Base-by-base conservation (phyloP, 192 early-diverging fungal species). In the Entomortierella lignicola region DNA sequence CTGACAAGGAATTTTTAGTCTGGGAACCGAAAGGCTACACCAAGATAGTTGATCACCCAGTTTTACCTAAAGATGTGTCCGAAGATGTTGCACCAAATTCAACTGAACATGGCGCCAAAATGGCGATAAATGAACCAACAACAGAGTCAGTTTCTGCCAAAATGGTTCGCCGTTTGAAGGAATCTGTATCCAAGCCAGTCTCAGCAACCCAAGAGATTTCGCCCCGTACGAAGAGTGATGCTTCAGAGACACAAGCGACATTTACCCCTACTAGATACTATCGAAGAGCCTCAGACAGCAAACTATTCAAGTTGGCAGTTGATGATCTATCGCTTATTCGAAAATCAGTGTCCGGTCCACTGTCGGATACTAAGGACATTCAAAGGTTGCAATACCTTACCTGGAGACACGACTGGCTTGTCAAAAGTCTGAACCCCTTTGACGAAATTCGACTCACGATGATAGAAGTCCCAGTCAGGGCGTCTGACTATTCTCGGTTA, bases 11-110 rank as follows among this genome's bases (percentile, higher is more conserved):
- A 0, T 60, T 66, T 55, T 39, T 79, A 23, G 48, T 79, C 13
- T 79, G 75, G 75, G 75, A 79, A 39, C 75, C 75, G 29, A 79
- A 79, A 42, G 75, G 75, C 4, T 79, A 79, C 12, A 50, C 57
- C 32, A 79, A 70, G 32, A 66, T 70, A n/a, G 53, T 34, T 0
- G 55, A 59, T 4, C 34, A 4, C 4, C 34, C 34, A 10, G 10
- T 10, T 37, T 10, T 10, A 37, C 10, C 34, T 37, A 10, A 37
- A 7, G 10, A 7, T 37, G 34, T 10, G 5, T 37, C 34, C 10
- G 34, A 37, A 10, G 10, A 10, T 7, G 34, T 37, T 37, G 34
- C 34, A 10, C 4, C 44, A 15, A 47, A 47, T 11, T 20, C 44
- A 2, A 47, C 44, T 20, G 17, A 47, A 20, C 17, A 47, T 11